These are phyloP conservation scores for Dioscorea dumetorum DNA, from an alignment of 106 monocot species.

Conservation along the genomic window DNA sequence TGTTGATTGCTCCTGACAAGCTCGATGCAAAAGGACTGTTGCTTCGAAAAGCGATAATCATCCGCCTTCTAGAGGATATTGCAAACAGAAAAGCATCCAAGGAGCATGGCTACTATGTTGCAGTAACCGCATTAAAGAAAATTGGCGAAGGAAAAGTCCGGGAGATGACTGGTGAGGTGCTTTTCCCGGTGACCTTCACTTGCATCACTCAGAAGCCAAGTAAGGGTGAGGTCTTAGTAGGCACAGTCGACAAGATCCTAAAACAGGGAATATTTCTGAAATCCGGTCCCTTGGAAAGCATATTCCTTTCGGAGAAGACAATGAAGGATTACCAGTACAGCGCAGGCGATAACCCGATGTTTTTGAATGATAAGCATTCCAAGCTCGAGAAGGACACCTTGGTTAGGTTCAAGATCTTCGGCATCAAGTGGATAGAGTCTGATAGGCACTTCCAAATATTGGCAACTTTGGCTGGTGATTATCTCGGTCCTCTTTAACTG, in stretches of 20 bases:
- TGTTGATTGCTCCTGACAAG: constrained; percentile 44
- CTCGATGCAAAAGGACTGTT: constrained; percentile 47
- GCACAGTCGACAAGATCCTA: constrained; percentile 55
- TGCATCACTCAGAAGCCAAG: constrained; percentile 63
- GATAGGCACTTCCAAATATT: constrained; percentile 62
- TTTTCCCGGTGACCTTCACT: constrained; percentile 61
- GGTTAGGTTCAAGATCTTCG: constrained; percentile 75
- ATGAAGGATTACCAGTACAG: constrained; percentile 58
- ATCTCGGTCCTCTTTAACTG: constrained; percentile 52
- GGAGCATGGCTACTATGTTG: constrained; percentile 63
- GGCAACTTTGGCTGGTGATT: constrained; percentile 64
- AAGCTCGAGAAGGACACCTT: constrained; percentile 48
- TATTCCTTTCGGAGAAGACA: constrained; percentile 53
- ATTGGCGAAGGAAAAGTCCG: constrained; percentile 56
- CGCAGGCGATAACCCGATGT: constrained; percentile 52
- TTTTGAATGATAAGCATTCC: constrained; percentile 52
- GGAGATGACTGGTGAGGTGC: constrained; percentile 51
- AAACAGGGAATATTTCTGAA: constrained; percentile 68
- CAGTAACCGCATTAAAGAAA: constrained; percentile 41
- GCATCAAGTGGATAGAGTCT: constrained; percentile 63
- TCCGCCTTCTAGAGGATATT: constrained; percentile 62
- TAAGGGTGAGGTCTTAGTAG: constrained; percentile 64
- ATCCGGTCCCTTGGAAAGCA: constrained; percentile 47
- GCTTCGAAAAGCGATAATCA: constrained; percentile 52
- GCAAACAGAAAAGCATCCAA: constrained; percentile 52